Evolutionary conservation across 2,329 filamentous ascomycete genomes (phyloP).

Genomic region (Calonectria crousiana): DNA sequence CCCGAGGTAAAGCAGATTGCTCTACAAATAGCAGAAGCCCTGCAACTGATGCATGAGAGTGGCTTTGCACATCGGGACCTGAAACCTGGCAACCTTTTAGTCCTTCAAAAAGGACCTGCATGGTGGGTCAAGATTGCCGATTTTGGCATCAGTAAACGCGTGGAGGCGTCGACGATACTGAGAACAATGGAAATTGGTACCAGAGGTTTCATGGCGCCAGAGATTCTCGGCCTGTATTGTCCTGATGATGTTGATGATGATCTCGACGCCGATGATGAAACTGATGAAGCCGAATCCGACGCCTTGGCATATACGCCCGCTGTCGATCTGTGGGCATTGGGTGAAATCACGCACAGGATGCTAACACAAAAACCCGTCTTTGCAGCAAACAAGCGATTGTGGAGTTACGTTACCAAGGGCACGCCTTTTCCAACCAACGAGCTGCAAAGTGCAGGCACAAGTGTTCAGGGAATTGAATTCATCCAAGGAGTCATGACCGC

Average conservation of each 20-base stretch:
- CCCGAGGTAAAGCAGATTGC: neutral
- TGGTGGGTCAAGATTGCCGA: constrained; percentile 25
- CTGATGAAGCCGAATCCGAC: neutral
- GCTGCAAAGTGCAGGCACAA: neutral
- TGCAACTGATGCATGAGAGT: constrained; percentile 22
- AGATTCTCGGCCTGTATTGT: constrained; percentile 1
- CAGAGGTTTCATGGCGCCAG: neutral
- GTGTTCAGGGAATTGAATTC: neutral
- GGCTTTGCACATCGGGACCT: constrained; percentile 25
- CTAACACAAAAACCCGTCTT: neutral
- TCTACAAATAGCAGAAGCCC: constrained; percentile 11
- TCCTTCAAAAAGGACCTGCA: neutral
- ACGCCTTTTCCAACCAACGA: neutral
- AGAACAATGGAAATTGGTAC: constrained; percentile 7
- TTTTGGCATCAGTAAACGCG: constrained; percentile 19
- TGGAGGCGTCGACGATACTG: neutral
- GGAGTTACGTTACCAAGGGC: neutral
- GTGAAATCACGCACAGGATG: neutral
- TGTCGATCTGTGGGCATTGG: neutral
- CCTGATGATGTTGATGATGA: constrained; percentile 2
- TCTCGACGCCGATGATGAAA: neutral
- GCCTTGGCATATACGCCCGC: neutral
- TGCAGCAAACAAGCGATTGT: neutral
- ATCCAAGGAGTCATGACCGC: neutral
- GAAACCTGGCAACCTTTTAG: constrained; percentile 15